phyloP scores from a whole-genome alignment of 2,329 filamentous ascomycete species.

The Fusarium sororula region DNA sequence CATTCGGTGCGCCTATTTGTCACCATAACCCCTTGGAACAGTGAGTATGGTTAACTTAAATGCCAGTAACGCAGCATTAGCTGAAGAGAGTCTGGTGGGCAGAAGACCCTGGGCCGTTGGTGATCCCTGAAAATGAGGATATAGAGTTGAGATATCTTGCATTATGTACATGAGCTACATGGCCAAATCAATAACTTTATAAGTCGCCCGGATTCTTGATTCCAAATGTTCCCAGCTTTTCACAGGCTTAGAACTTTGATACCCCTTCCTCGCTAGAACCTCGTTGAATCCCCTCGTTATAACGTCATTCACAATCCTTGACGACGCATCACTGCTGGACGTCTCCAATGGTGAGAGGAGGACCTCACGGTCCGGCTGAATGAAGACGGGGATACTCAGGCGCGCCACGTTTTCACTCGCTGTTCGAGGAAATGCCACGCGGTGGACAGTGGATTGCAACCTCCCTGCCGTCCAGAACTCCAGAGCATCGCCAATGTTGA shows the following conservation, averaged over 20 bases:
- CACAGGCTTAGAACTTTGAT: not conserved
- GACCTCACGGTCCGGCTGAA: not conserved
- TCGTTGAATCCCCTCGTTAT: not conserved
- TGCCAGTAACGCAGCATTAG: not conserved
- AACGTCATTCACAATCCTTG: not conserved
- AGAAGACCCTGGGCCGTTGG: not conserved
- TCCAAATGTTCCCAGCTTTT: not conserved
- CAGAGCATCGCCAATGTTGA: not conserved
- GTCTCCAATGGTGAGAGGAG: not conserved
- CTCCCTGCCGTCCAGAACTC: not conserved
- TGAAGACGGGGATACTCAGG: not conserved
- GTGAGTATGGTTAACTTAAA: not conserved
- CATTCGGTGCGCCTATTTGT: not conserved
- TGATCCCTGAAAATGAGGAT: rapidly evolving
- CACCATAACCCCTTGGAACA: not conserved
- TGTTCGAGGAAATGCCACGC: not conserved
- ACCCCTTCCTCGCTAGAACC: not conserved
- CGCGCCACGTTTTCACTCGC: not conserved
- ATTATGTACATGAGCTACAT: not conserved
- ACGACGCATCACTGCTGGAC: rapidly evolving
- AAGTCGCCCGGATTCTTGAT: not conserved
- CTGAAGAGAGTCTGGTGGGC: not conserved
- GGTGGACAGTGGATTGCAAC: not conserved
- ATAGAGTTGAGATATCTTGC: not conserved
- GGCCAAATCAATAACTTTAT: not conserved